Evolutionary conservation across 1,139 yeast genomes (phyloP), one percentile per base, ranked within the genome.

Genomic region (Pichia sp.): DNA sequence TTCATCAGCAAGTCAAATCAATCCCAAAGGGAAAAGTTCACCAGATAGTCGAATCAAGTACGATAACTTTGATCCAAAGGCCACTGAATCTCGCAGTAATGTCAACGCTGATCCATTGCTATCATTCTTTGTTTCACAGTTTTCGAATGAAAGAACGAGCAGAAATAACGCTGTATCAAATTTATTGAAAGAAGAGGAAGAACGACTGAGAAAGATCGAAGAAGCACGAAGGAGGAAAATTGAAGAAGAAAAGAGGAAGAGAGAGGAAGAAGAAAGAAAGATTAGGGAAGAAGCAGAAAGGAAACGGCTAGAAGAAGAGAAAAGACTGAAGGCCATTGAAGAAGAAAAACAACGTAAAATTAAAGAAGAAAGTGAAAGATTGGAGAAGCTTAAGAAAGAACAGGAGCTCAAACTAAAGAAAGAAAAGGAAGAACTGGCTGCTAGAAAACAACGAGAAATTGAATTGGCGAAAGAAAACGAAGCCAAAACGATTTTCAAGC

Each of bases 401-500:
- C 51, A 56, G 48, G 49, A 46, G 49, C 51, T 44, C 52, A 55
- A 49, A 54, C 47, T 48, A 45, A 50, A 44, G 44, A 52, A 46
- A 36, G 48, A 43, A 50, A 51, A 48, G 56, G 55, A 41, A 51
- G 52, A 41, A 53, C 53, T 4, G 29, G 43, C 23, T 37, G 49
- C 47, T 37, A 50, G 46, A 34, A 51, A 54, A 33, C 55, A 54
- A 40, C 40, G 32, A 23, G 55, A 54, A 29, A 8, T 31, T 36
- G 42, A 41, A 43, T 34, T 26, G 43, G 44, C 36, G 16, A 42
- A 40, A 43, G 49, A 43, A 50, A 50, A 46, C 45, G 52, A 40
- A 49, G 48, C 40, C 55, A 44, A 53, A 33, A 48, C 43, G 43
- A 53, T 53, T 32, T 70, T 81, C 0, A 64, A 69, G 52, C 67